Conservation (phyloP, 2,329 filamentous ascomycete species). For the Orbilia quercus region DNA sequence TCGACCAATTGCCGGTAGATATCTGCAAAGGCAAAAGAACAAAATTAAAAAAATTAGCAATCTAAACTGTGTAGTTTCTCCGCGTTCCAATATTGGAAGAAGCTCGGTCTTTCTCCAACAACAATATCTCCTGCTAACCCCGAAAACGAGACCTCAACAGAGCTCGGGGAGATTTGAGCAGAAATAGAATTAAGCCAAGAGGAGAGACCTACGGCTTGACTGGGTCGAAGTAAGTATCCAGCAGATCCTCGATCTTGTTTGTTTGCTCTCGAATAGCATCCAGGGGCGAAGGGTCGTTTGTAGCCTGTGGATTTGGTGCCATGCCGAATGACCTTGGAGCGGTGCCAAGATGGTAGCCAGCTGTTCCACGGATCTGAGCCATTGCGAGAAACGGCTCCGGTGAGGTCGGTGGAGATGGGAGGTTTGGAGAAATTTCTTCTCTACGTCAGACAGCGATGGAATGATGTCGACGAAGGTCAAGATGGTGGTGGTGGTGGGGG, state of each 20-base stretch:
- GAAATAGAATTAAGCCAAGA: no score
- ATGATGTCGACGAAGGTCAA: conserved; percentile 2
- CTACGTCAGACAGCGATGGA: conserved; percentile 17
- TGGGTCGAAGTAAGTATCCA: conserved; percentile 88
- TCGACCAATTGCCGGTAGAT: conserved; percentile 92
- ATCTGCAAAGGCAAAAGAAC: conserved; percentile 72
- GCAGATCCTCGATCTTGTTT: conserved; percentile 94
- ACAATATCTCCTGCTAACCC: no score
- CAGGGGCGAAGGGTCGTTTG: conserved; percentile 69
- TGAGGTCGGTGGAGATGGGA: conserved; percentile 2
- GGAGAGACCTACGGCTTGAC: conserved; percentile 83
- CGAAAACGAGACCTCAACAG: no score
- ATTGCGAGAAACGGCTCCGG: conserved; percentile 62
- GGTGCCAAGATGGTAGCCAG: conserved; percentile 63
- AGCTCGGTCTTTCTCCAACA: no score
- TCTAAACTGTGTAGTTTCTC: conserved; percentile 55
- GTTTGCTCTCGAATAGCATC: conserved; percentile 93
- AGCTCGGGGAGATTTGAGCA: no score
- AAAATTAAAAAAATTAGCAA: conserved; percentile 60
- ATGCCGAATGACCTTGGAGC: conserved; percentile 63
- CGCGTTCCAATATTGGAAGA: conserved; percentile 1
- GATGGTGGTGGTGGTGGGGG: conserved; percentile 23
- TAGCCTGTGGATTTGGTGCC: conserved; percentile 61
- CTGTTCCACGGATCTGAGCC: conserved; percentile 72
- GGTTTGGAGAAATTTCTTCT: background rate